Evolutionary conservation across 441 rosid species (phyloP), one percentile per base, ranked within the genome.

Genomic region (Corymbia calophylla): DNA sequence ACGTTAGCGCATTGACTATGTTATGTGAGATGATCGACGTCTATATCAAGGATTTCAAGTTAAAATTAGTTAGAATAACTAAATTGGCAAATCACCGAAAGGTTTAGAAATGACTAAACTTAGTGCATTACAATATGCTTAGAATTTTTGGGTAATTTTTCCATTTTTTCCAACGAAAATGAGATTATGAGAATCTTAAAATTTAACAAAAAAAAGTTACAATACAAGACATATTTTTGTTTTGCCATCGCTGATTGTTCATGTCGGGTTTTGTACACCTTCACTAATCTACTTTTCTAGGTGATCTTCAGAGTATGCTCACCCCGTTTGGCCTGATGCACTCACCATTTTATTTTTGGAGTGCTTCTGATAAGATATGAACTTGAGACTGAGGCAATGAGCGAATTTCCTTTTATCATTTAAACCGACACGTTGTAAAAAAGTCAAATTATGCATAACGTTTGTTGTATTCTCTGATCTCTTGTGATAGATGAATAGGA

Each of bases 1-100:
- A 3, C 14, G 1, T 25, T 14, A 4, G 9, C 0, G 6, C 1
- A n/a, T n/a, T 0, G 11, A 31, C 0, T 0, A 11, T 4, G 2
- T 39, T 3, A 31, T 31, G 17, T 31, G 31, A 39, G 44, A 39
- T 39, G 44, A 39, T 39, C 6, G 6, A 5, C 44, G 44, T 39
- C 6, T 1, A 39, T 39, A 39, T 5, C 1, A 39, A 1, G 6
- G 44, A 66, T 66, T 31, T n/a, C 21, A 16, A 15, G 8, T 66
- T 1, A 31, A 66, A 31, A 31, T 66, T 31, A 3, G 17, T 66
- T 8, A 0, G 18, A 66, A n/a, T n/a, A 16, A 66, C 5, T 31
- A 31, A 8, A 1, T 66, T 15, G 11, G 2, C 6, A 66, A 66
- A 31, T 31, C 1, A 3, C 8, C 7, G 16, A 66, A 66, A n/a